phyloP scores from a whole-genome alignment of 768 basidiomycete genomes.

The Tylopilus intermedius region DNA sequence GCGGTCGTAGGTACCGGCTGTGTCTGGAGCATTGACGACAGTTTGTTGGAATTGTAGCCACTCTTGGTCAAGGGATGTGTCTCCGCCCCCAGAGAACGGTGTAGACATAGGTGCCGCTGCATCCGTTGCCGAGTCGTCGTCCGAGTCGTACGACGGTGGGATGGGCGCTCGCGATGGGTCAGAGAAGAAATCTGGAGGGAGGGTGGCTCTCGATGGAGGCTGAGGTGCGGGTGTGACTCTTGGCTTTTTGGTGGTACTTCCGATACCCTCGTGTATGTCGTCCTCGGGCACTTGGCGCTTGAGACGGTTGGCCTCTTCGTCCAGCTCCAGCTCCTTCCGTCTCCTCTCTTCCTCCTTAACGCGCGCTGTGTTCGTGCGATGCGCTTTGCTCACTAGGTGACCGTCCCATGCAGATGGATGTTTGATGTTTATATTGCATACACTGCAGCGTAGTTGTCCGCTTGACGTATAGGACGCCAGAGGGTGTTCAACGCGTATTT shows the following conservation, averaged over 20 bases:
- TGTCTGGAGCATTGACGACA: constrained; percentile 43
- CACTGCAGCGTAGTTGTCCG: constrained; percentile 66
- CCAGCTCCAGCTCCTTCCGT: constrained; percentile 34
- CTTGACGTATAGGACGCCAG: constrained; percentile 60
- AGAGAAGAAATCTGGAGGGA: constrained; percentile 79
- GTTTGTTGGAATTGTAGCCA: constrained; percentile 69
- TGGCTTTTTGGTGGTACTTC: constrained; percentile 29
- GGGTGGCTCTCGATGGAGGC: constrained; percentile 20
- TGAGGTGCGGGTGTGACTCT: constrained; percentile 18
- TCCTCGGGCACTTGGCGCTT: constrained; percentile 31
- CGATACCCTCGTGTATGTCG: constrained; percentile 21
- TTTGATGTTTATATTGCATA: constrained; percentile 62
- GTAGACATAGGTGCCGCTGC: neutral
- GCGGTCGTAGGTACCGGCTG: constrained; percentile 52
- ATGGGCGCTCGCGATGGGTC: constrained; percentile 55
- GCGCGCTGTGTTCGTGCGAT: constrained; percentile 61
- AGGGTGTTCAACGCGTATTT: constrained; percentile 67
- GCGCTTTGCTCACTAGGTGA: constrained; percentile 75
- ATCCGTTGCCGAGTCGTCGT: constrained; percentile 38
- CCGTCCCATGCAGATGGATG: constrained; percentile 84
- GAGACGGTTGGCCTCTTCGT: constrained; percentile 34
- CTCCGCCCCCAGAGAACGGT: neutral
- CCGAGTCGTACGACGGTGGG: constrained; percentile 34
- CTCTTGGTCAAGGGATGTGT: constrained; percentile 56
- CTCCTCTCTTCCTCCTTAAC: constrained; percentile 51